Percentiles rank a stretch among this genome's conserved stretches.
These are phyloP conservation scores for Syzygium oleosum DNA, from an alignment of 345 rosid species.

Conservation along the genomic window DNA sequence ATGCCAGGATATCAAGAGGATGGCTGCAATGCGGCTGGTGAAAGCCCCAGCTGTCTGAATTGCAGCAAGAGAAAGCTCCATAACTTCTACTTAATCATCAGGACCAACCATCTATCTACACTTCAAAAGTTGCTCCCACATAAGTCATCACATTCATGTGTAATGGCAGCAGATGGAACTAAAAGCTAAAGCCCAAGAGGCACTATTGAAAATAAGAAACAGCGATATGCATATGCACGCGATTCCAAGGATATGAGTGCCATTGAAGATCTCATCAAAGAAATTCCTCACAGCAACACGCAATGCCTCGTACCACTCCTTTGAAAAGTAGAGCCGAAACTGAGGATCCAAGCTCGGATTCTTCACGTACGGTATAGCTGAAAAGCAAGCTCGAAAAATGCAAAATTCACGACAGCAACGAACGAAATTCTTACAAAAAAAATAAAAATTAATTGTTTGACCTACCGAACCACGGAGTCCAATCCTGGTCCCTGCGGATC, in stretches of 20 bases:
- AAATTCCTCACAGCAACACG: slow-evolving; percentile 55
- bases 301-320: slow-evolving; percentile 63
- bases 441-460: not conserved
- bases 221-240: not conserved
- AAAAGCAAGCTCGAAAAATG: slow-evolving; percentile 3
- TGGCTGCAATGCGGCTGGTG: not conserved
- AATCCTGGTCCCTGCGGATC: slow-evolving; percentile 33
- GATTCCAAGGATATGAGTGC: slow-evolving; percentile 57
- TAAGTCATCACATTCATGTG: not conserved
- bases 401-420: not conserved
- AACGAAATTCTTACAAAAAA: not conserved
- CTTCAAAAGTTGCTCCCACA: not conserved
- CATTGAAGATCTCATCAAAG: slow-evolving; percentile 59
- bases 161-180: not conserved
- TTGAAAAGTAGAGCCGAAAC: slow-evolving; percentile 53
- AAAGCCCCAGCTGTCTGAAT: not conserved
- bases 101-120: not conserved
- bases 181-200: not conserved
- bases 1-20: not conserved
- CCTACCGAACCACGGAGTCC: slow-evolving; percentile 70
- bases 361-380: slow-evolving; percentile 58
- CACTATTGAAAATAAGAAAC: not conserved
- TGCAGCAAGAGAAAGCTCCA: not conserved
- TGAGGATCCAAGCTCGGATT: slow-evolving; percentile 55
- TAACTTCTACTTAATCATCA: not conserved